These are phyloP conservation scores for Dillenia suffruticosa DNA, from an alignment of 164 flowering plant species.

Conservation along the genomic window DNA sequence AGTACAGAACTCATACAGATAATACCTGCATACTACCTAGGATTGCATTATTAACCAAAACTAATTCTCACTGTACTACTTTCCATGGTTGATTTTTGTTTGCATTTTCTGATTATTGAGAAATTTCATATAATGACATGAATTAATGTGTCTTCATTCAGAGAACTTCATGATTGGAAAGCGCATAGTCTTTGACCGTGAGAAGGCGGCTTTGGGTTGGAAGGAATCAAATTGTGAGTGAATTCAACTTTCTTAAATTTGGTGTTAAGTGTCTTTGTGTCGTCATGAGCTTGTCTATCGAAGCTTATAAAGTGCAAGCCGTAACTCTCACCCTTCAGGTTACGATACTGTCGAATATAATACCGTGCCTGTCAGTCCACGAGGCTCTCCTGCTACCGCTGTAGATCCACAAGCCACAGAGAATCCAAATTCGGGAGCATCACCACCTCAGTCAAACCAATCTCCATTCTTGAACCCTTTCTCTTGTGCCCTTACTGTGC, in stretches of 20 bases:
- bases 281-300: too few species aligned
- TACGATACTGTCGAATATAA: conserved; percentile 16
- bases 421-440: conserved; percentile 18
- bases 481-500: too few species aligned
- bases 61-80: too few species aligned
- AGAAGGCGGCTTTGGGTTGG: conserved; percentile 76
- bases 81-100: too few species aligned
- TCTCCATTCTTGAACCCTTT: neutral
- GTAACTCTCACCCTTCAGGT: conserved; percentile 24
- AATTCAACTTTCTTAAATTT: neutral
- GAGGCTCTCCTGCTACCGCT: conserved; percentile 19
- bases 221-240: conserved; percentile 70
- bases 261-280: neutral
- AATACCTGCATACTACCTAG: too few species aligned
- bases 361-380: conserved; percentile 20
- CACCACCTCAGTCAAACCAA: conserved; percentile 10
- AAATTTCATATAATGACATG: too few species aligned
- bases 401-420: conserved; percentile 34
- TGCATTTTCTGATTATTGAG: too few species aligned
- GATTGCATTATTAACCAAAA: too few species aligned
- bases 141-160: conserved; percentile 21
- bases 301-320: neutral
- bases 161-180: conserved; percentile 94
- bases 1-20: too few species aligned
- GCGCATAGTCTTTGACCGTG: conserved; percentile 70